Evolutionary conservation across 2,329 filamentous ascomycete genomes (phyloP).

Genomic region (Botrytis paeoniae): DNA sequence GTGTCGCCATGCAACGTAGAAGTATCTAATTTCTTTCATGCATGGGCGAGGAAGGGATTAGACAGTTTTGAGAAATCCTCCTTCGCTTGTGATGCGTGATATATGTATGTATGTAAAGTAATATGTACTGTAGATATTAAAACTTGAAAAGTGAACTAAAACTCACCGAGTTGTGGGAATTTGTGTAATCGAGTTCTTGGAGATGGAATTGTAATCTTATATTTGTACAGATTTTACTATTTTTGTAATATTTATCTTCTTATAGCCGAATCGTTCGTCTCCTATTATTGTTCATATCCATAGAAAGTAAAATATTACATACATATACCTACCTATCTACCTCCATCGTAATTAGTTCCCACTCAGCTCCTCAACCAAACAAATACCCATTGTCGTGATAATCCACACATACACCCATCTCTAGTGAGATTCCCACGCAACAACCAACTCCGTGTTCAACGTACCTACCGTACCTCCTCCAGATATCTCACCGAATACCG

Average conservation of each 20-base stretch:
- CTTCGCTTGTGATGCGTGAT: not conserved
- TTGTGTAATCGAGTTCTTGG: not conserved
- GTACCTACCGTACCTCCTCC: not conserved
- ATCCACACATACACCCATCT: not conserved
- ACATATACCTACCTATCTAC: too few species aligned
- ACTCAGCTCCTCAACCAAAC: not conserved
- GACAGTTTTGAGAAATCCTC: not conserved
- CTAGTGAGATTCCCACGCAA: too few species aligned
- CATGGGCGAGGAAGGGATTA: not conserved
- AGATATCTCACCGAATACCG: slow-evolving; percentile 8
- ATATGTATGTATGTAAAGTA: not conserved
- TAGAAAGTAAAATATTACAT: not conserved
- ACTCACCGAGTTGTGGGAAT: slow-evolving; percentile 5
- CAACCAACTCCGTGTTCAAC: not conserved
- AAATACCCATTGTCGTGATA: not conserved
- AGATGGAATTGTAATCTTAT: not conserved
- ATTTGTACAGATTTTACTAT: not conserved
- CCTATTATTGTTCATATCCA: not conserved
- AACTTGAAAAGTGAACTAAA: not conserved
- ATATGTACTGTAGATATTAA: not conserved
- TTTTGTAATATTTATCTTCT: not conserved
- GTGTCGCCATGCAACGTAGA: not conserved
- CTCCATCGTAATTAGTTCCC: not conserved
- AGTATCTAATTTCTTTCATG: slow-evolving; percentile 7
- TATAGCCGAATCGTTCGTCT: too few species aligned